phyloP scores from a whole-genome alignment of 2,329 filamentous ascomycete species.

The Blastomyces gilchristii region DNA sequence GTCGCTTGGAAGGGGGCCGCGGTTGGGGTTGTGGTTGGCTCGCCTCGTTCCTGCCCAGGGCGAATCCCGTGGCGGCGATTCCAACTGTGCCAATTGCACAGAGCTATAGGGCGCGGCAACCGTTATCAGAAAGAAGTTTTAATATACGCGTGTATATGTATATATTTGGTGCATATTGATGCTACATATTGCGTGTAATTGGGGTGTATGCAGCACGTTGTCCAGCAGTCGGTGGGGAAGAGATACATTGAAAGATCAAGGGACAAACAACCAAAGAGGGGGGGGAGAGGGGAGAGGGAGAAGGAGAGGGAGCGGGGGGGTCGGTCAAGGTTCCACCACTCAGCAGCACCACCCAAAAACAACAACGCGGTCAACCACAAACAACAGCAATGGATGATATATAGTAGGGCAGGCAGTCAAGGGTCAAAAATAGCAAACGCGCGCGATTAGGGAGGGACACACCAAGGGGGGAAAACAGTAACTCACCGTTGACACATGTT shows the following conservation, averaged over 20 bases:
- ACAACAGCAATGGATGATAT: neutral
- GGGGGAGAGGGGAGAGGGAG: too few species aligned
- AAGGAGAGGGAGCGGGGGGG: too few species aligned
- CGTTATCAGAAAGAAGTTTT: constrained; percentile 1
- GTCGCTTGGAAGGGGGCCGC: constrained; percentile 7
- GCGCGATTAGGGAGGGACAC: neutral
- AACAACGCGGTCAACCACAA: neutral
- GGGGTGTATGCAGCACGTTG: neutral
- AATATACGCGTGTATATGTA: constrained; percentile 1
- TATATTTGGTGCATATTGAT: neutral
- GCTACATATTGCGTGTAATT: neutral
- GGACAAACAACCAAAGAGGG: neutral
- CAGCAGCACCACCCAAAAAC: neutral
- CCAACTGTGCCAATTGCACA: constrained; percentile 55
- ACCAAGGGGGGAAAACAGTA: neutral
- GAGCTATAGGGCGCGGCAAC: constrained; percentile 38
- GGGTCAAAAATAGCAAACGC: neutral
- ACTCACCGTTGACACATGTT: constrained; percentile 27
- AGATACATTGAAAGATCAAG: neutral
- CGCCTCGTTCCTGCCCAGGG: constrained; percentile 44
- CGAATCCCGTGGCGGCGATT: constrained; percentile 49
- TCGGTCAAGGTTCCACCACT: constrained; percentile 1
- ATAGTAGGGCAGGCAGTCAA: neutral
- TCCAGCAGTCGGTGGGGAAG: too few species aligned
- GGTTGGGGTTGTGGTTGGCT: constrained; percentile 9